phyloP scores from a whole-genome alignment of 345 rosid species.

The Dipteronia dyeriana region DNA sequence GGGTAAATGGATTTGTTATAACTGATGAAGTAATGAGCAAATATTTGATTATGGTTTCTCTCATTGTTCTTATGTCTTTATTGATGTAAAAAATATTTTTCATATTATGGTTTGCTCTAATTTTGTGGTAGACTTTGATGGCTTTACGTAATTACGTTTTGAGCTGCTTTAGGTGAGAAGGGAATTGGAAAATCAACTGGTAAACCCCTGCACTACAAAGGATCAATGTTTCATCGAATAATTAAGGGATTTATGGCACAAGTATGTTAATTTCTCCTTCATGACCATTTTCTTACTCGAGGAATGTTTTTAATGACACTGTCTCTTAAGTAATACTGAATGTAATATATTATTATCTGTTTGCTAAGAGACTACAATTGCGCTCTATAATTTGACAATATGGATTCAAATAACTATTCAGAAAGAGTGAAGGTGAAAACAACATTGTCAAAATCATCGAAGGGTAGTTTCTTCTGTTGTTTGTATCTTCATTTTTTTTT shows the following conservation, averaged over 20 bases:
- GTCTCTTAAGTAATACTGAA: neutral
- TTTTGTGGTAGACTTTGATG: conserved; percentile 9
- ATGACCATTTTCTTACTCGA: neutral
- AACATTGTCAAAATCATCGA: neutral
- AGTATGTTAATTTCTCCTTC: conserved; percentile 42
- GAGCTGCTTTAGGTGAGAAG: conserved; percentile 70
- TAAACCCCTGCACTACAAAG: conserved; percentile 86
- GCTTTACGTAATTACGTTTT: neutral
- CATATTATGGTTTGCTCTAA: neutral
- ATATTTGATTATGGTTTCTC: neutral
- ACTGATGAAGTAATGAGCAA: neutral
- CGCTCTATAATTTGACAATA: neutral
- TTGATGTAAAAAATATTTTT: neutral
- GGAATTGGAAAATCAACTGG: conserved; percentile 82
- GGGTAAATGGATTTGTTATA: neutral
- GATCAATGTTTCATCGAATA: conserved; percentile 82
- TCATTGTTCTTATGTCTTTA: neutral
- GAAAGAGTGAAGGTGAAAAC: neutral
- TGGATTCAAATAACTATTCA: neutral
- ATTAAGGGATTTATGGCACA: conserved; percentile 98
- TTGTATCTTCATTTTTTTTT: neutral
- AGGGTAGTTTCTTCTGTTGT: neutral
- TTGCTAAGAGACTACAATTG: neutral
- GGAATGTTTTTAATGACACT: conserved; percentile 13
- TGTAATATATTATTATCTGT: neutral